Evolutionary conservation across 345 rosid species (phyloP), one percentile per base, ranked within the genome.

Genomic region (Mercurialis annua): DNA sequence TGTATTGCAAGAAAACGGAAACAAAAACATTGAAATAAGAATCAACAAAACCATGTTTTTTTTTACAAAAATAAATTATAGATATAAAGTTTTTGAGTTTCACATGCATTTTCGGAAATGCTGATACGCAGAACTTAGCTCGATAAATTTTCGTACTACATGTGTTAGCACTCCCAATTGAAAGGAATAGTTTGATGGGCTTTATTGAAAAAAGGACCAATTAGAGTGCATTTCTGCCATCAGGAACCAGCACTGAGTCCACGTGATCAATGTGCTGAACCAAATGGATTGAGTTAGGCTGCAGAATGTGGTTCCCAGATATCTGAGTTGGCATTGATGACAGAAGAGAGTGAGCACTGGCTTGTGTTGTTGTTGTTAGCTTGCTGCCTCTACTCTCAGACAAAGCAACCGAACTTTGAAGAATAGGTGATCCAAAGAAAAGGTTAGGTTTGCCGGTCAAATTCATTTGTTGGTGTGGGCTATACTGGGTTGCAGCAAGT

Each of bases 331-430:
- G 70, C 24, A 86, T 79, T 69, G 90, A 83, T 81, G 85, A 81
- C 91, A 88, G 95, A 83, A 88, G 95, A 88, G 95, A 88, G 95
- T 84, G 91, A 88, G 95, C 95, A 81, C 95, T 72, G 69, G 65
- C 80, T 55, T 69, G 77, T 73, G 73, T 76, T 36, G 66, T 73
- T 73, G 77, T 66, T 65, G 84, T 69, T 73, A 81, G 76, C 79
- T 85, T 78, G 77, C 77, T 68, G 31, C 40, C 71, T 15, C 69
- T 55, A 59, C 70, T 66, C 30, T 75, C 81, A 27, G 73, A 59
- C 23, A 67, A 34, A 31, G 71, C 54, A 11, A 73, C 36, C 2
- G 67, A 54, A 40, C 80, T 50, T 5, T 72, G 78, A 51, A 77
- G 77, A 1, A 62, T 50, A 50, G 88, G 67, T 53, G 85, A 73